phyloP scores from a whole-genome alignment of 345 rosid species.

The Sonneratia alba region DNA sequence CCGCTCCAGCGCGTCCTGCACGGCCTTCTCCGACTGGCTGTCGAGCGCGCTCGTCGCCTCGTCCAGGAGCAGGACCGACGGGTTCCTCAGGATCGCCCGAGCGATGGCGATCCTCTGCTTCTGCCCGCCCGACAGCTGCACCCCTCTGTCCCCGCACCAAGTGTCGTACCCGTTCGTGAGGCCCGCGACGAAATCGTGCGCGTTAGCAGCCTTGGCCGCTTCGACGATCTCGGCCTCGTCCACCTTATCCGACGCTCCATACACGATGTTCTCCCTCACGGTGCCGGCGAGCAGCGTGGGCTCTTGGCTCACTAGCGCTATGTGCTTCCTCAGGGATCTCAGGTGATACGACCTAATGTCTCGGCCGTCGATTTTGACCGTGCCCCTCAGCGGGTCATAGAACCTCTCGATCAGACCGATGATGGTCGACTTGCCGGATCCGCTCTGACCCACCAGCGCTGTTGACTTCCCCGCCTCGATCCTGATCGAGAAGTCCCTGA shows the following conservation, averaged over 20 bases:
- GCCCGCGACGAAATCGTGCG: constrained; percentile 62
- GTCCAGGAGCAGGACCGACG: constrained; percentile 61
- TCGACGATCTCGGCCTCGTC: constrained; percentile 46
- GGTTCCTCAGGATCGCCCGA: constrained; percentile 76
- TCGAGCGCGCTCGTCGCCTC: constrained; percentile 94
- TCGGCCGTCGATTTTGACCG: constrained; percentile 47
- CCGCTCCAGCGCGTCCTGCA: constrained; percentile 76
- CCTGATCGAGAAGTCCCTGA: constrained; percentile 33
- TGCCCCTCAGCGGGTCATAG: constrained; percentile 51
- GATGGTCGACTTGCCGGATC: constrained; percentile 77
- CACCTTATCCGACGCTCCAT: constrained; percentile 46
- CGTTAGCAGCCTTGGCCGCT: constrained; percentile 71
- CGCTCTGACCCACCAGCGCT: constrained; percentile 42
- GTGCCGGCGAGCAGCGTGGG: constrained; percentile 59
- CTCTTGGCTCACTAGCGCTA: constrained; percentile 65
- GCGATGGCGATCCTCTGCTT: constrained; percentile 92
- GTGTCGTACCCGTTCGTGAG: constrained; percentile 51
- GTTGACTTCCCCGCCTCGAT: constrained; percentile 9
- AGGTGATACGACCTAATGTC: constrained; percentile 48
- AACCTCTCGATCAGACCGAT: constrained; percentile 65
- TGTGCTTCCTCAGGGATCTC: constrained; percentile 49
- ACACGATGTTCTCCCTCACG: constrained; percentile 52
- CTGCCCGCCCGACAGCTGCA: constrained; percentile 92
- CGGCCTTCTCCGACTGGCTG: constrained; percentile 77
- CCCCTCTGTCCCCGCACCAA: constrained; percentile 88